Evolutionary conservation across 495 filamentous ascomycete species (phyloP).

Genomic region (Penicillium goetzii): DNA sequence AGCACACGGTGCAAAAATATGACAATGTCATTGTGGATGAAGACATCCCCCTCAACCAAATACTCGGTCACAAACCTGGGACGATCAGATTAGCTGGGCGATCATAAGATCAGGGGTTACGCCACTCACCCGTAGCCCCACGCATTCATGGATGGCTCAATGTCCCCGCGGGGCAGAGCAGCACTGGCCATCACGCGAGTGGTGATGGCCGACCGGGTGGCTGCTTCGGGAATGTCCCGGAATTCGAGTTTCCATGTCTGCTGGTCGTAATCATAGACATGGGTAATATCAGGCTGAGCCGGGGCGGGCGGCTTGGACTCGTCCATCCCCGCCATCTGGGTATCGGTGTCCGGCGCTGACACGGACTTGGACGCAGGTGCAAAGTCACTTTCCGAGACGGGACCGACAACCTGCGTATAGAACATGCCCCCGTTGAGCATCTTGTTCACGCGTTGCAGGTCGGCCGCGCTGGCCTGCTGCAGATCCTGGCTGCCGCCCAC

Average conservation of each 20-base stretch:
- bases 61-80: slow-evolving; percentile 55
- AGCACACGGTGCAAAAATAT: slow-evolving; percentile 53
- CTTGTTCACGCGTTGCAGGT: slow-evolving; percentile 50
- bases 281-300: not conserved
- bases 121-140: slow-evolving; percentile 55
- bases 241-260: slow-evolving; percentile 57
- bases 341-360: slow-evolving; percentile 29
- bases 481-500: slow-evolving; percentile 51
- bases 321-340: slow-evolving; percentile 39
- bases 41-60: slow-evolving; percentile 52
- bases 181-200: slow-evolving; percentile 52
- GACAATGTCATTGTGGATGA: slow-evolving; percentile 52
- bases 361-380: slow-evolving; percentile 20
- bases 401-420: slow-evolving; percentile 54
- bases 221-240: slow-evolving; percentile 57
- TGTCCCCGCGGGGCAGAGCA: slow-evolving; percentile 47
- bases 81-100: slow-evolving; percentile 19
- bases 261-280: slow-evolving; percentile 42
- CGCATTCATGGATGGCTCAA: slow-evolving; percentile 51
- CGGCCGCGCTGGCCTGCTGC: slow-evolving; percentile 41
- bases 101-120: slow-evolving; percentile 6
- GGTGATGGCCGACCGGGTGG: slow-evolving; percentile 51
- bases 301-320: slow-evolving; percentile 16
- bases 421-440: slow-evolving; percentile 56
- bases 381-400: slow-evolving; percentile 42